Evolutionary conservation across 768 basidiomycete genomes (phyloP).

Genomic region (Lactarius pseudohatsudake): DNA sequence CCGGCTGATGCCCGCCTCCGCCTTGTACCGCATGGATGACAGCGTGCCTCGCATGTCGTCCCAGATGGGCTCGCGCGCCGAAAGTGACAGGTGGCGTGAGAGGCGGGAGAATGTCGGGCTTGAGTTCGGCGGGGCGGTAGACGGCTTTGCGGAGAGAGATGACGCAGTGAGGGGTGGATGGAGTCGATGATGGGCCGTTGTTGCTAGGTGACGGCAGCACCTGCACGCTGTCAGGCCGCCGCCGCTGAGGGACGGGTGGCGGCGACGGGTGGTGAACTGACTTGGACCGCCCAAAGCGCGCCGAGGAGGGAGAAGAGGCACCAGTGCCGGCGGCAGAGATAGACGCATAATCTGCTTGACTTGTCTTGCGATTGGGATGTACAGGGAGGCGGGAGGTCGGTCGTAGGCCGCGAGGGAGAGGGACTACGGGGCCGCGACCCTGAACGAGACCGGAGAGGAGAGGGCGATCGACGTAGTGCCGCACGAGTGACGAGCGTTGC

Average conservation of each 20-base stretch:
- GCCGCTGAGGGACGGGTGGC: conserved; percentile 42
- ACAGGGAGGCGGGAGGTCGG: conserved; percentile 44
- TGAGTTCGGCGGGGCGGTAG: conserved; percentile 19
- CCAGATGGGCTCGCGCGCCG: conserved; percentile 36
- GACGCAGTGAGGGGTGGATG: not conserved
- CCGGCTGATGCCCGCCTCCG: conserved; percentile 63
- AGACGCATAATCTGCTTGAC: conserved; percentile 20
- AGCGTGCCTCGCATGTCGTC: conserved; percentile 37
- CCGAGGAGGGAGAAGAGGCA: conserved; percentile 31
- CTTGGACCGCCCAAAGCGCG: conserved; percentile 52
- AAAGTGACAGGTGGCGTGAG: conserved; percentile 44
- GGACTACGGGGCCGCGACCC: conserved; percentile 7
- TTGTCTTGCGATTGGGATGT: conserved; percentile 54
- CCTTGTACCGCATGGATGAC: conserved; percentile 61
- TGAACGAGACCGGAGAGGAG: conserved; percentile 15
- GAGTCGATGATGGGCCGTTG: conserved; percentile 2
- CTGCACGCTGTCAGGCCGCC: conserved; percentile 67
- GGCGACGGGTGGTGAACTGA: conserved; percentile 51
- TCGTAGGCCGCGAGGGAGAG: conserved; percentile 38
- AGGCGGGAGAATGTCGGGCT: conserved; percentile 30
- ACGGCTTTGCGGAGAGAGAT: conserved; percentile 22
- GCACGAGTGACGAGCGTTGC: conserved; percentile 33
- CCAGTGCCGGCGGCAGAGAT: conserved; percentile 17
- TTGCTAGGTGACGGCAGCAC: conserved; percentile 32
- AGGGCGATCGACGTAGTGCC: conserved; percentile 9